Percentiles rank a stretch among this genome's conserved stretches.
Conservation (phyloP, 1,139 yeast genomes). For the Zhuliangozyma parablackwelliae region DNA sequence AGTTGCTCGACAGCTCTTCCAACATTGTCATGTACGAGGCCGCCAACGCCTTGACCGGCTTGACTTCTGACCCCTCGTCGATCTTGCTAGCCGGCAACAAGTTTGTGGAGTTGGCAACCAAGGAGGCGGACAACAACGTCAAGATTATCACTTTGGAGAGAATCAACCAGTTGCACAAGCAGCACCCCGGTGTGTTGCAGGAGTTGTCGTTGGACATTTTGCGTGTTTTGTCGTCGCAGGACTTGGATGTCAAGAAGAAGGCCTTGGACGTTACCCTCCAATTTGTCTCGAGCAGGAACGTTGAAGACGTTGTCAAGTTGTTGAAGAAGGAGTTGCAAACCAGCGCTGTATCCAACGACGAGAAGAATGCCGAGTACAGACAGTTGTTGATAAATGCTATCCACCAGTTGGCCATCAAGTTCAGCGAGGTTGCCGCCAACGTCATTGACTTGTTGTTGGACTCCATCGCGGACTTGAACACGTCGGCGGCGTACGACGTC, state of each 20-base stretch:
- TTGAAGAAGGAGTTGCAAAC: constrained; percentile 86
- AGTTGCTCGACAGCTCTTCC: constrained; percentile 65
- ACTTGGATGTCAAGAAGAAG: constrained; percentile 83
- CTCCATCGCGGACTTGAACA: constrained; percentile 77
- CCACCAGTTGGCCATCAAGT: constrained; percentile 83
- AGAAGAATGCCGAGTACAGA: constrained; percentile 80
- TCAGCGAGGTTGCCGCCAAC: constrained; percentile 85
- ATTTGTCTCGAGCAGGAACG: constrained; percentile 81
- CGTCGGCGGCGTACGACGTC: constrained; percentile 86
- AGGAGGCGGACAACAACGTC: constrained; percentile 90
- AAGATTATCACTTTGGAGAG: constrained; percentile 89
- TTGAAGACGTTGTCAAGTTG: constrained; percentile 87
- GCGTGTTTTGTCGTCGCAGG: constrained; percentile 81
- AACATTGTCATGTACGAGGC: constrained; percentile 90
- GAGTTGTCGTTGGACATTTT: constrained; percentile 83
- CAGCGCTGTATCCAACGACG: constrained; percentile 64
- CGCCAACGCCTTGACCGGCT: constrained; percentile 74
- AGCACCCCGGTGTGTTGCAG: constrained; percentile 80
- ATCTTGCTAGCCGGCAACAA: constrained; percentile 75
- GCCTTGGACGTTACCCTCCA: constrained; percentile 80
- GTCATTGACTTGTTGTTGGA: constrained; percentile 88
- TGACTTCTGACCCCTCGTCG: constrained; percentile 66
- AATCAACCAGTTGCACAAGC: constrained; percentile 68
- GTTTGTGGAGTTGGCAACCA: constrained; percentile 82
- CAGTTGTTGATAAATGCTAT: constrained; percentile 85